Evolutionary conservation across 805 yeast genomes (phyloP), one percentile per base, ranked within the genome.

Genomic region (Candida ortonii): DNA sequence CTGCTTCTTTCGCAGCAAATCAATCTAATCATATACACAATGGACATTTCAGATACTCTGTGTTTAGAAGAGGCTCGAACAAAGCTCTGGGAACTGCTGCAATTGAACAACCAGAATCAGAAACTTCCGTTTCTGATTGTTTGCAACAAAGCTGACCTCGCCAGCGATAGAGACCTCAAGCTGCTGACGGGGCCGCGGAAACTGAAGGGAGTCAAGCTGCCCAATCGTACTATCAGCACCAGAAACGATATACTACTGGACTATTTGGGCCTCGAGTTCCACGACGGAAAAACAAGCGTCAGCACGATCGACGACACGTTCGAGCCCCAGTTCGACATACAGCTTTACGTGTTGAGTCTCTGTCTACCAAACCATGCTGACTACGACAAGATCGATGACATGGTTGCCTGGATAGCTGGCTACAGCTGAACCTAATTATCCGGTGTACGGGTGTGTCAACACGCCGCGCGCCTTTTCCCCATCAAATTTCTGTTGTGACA

Each of bases 41-140:
- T 60, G 16, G 64, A 60, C 36, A 28, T 58, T 6, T 46, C 61
- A 7, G 64, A 60, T 45, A 26, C 39, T 5, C 38, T 55, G 25
- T 57, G 44, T 7, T 22, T 59, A n/a, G 38, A 43, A 5, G 43
- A 39, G n/a, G 38, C 61, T 2, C 44, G 44, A 25, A 5, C 25
- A 7, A 49, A 46, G 25, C 21, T 59, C 9, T 24, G 44, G 17
- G 54, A 52, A 12, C 22, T 52, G 3, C 13, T 59, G 11, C 21
- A 31, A 10, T 26, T 40, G 17, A 51, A 55, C 23, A 52, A 53
- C 31, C 18, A 30, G 1, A 12, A 28, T 9, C 29, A 39, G n/a
- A 30, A 25, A 19, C 26, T 47, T 5, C 63, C 63, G 6, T 34
- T 59, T 15, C 29, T 58, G 41, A 43, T 58, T 2, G 28, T 60